Evolutionary conservation across 352 stramenopile species (phyloP).

Genomic region (Globisporangium polare): DNA sequence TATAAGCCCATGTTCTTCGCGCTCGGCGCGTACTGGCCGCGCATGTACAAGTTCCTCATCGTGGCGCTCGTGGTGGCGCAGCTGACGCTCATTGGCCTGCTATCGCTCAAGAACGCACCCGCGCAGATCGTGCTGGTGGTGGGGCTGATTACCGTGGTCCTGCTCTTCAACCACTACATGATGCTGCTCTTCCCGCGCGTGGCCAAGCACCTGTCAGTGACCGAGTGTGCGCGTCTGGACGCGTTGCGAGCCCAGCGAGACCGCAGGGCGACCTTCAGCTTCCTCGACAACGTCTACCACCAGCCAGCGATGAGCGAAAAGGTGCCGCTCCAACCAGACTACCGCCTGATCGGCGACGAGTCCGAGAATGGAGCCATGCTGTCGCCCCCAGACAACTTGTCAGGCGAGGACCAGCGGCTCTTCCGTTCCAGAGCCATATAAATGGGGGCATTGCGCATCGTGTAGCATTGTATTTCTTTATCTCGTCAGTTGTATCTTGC

Average conservation of each 20-base stretch:
- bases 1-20: slow-evolving; percentile 54
- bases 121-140: slow-evolving; percentile 18
- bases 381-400: slow-evolving; percentile 35
- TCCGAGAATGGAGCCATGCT: slow-evolving; percentile 23
- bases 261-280: slow-evolving; percentile 36
- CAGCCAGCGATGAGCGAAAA: slow-evolving; percentile 67
- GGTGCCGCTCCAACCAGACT: slow-evolving; percentile 45
- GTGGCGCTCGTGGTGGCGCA: slow-evolving; percentile 67
- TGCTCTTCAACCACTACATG: slow-evolving; percentile 69
- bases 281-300: slow-evolving; percentile 65
- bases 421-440: slow-evolving; percentile 22
- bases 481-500: not conserved
- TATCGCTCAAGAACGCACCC: slow-evolving; percentile 71
- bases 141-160: slow-evolving; percentile 30
- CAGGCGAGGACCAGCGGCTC: slow-evolving; percentile 42
- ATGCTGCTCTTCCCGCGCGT: slow-evolving; percentile 46
- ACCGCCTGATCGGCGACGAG: slow-evolving; percentile 49
- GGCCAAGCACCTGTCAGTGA: slow-evolving; percentile 57
- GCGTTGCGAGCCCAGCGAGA: slow-evolving; percentile 29
- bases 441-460: not conserved
- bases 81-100: slow-evolving; percentile 68
- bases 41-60: slow-evolving; percentile 74
- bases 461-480: not conserved
- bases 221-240: slow-evolving; percentile 54
- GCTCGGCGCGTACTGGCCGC: slow-evolving; percentile 71